phyloP scores from a whole-genome alignment of 768 basidiomycete genomes.

The Tricholoma flavovirens region DNA sequence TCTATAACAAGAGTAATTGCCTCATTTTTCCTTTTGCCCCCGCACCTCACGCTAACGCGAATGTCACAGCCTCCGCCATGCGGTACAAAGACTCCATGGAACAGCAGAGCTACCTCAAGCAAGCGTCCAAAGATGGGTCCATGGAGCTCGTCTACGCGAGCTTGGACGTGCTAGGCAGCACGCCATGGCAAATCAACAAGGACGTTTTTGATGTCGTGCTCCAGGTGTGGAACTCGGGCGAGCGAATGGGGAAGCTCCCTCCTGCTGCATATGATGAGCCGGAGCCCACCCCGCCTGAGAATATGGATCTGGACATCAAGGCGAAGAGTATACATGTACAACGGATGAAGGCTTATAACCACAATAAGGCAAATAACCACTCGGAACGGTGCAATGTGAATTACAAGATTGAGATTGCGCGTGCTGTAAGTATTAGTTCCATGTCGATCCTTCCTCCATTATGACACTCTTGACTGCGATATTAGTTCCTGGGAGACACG shows the following conservation, averaged over 20 bases:
- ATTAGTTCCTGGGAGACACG: slow-evolving; percentile 76
- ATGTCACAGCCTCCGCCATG: slow-evolving; percentile 61
- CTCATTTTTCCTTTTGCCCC: neutral
- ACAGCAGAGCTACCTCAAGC: slow-evolving; percentile 70
- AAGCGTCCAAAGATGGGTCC: slow-evolving; percentile 67
- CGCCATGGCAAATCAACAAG: slow-evolving; percentile 87
- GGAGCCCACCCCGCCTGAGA: slow-evolving; percentile 54
- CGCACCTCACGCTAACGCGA: slow-evolving; percentile 4
- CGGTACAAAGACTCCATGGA: slow-evolving; percentile 89
- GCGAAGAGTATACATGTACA: slow-evolving; percentile 48
- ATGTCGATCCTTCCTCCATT: neutral
- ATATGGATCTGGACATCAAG: slow-evolving; percentile 43
- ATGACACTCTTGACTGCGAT: slow-evolving; percentile 2
- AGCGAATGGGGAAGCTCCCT: slow-evolving; percentile 79
- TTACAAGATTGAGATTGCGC: slow-evolving; percentile 95
- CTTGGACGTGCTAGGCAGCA: slow-evolving; percentile 83
- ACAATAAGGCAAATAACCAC: slow-evolving; percentile 74
- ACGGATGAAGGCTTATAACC: slow-evolving; percentile 48
- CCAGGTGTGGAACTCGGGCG: slow-evolving; percentile 82
- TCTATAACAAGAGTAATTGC: slow-evolving; percentile 66
- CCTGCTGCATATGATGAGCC: slow-evolving; percentile 58
- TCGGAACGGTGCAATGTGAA: slow-evolving; percentile 90
- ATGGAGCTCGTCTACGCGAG: slow-evolving; percentile 85
- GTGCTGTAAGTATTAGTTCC: slow-evolving; percentile 53
- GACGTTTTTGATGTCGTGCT: slow-evolving; percentile 70